These are phyloP conservation scores for Mortierella sp. DNA, from an alignment of 371 early-diverging fungal species.

Conservation along the genomic window DNA sequence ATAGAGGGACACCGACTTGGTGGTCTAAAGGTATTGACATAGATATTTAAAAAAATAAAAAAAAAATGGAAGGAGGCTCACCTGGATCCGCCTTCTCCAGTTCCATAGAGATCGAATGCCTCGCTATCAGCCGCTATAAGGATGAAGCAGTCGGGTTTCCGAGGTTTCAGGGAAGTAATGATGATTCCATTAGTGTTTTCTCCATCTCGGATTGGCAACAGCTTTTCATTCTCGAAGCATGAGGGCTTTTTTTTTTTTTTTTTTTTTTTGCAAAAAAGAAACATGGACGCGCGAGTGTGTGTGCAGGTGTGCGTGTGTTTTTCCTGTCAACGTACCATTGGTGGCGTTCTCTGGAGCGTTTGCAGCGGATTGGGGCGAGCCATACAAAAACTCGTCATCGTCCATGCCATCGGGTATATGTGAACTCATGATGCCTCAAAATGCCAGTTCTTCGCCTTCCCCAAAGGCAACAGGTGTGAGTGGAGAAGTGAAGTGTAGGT, in stretches of 20 bases:
- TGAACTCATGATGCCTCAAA: conserved; percentile 17
- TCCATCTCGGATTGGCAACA: too few relatives aligned
- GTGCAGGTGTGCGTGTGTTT: background rate
- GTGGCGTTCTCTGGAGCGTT: conserved; percentile 7
- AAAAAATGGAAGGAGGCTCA: background rate
- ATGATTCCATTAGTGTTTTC: too few relatives aligned
- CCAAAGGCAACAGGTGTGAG: too few relatives aligned
- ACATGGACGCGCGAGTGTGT: too few relatives aligned
- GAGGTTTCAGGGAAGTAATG: too few relatives aligned
- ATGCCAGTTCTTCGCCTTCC: too few relatives aligned
- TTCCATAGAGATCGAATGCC: conserved; percentile 49
- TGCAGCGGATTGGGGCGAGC: conserved; percentile 27
- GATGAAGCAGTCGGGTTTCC: too few relatives aligned
- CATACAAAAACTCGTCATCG: conserved; percentile 53
- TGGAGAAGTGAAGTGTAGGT: too few relatives aligned
- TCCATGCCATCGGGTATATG: conserved; percentile 49
- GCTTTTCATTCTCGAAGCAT: too few relatives aligned
- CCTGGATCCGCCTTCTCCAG: conserved; percentile 18
- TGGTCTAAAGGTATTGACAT: too few relatives aligned
- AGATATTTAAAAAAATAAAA: conserved; percentile 1
- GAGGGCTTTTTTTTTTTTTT: too few relatives aligned
- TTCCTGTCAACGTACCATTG: conserved; percentile 21
- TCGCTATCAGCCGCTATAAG: conserved; percentile 37
- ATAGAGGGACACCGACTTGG: background rate
- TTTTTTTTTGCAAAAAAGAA: too few relatives aligned